A percentile compares a stretch with the other conserved stretches of the same genome.
Conservation (phyloP, 2,329 filamentous ascomycete genomes). For the Penicillium sp. region DNA sequence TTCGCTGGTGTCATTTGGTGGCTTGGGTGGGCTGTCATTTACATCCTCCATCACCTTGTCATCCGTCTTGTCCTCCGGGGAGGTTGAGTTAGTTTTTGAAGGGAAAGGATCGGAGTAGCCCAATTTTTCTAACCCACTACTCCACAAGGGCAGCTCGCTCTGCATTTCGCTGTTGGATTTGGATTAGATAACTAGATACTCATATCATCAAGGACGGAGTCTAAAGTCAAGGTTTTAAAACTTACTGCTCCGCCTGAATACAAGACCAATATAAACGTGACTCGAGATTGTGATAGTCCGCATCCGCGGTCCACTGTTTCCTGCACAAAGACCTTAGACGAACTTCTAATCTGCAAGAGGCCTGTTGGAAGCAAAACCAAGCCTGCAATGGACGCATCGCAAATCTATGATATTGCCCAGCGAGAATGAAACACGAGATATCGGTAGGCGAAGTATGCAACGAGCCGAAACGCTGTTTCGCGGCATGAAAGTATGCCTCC, state of each 20-base stretch:
- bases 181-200: not conserved
- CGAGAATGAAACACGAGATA: constrained; percentile 31
- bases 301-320: constrained; percentile 29
- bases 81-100: constrained; percentile 12
- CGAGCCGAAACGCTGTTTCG: constrained; percentile 30
- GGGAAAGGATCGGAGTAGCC: constrained; percentile 29
- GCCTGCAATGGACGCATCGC: constrained; percentile 27
- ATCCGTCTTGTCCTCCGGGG: constrained; percentile 18
- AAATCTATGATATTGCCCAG: constrained; percentile 29
- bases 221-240: not conserved
- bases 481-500: constrained; percentile 30
- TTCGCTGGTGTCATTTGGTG: constrained; percentile 12
- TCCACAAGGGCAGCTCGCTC: constrained; percentile 30
- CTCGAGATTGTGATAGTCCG: constrained; percentile 29
- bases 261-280: constrained; percentile 33
- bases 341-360: constrained; percentile 31
- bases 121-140: constrained; percentile 26
- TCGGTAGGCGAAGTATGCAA: constrained; percentile 28
- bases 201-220: not conserved
- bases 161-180: constrained; percentile 26
- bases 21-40: constrained; percentile 3
- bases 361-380: constrained; percentile 33
- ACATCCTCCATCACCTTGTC: constrained; percentile 11
- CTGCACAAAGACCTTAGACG: constrained; percentile 28
- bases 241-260: constrained; percentile 33